Base-by-base conservation (phyloP, 192 early-diverging fungal species). In the Mortierella hygrophila region DNA sequence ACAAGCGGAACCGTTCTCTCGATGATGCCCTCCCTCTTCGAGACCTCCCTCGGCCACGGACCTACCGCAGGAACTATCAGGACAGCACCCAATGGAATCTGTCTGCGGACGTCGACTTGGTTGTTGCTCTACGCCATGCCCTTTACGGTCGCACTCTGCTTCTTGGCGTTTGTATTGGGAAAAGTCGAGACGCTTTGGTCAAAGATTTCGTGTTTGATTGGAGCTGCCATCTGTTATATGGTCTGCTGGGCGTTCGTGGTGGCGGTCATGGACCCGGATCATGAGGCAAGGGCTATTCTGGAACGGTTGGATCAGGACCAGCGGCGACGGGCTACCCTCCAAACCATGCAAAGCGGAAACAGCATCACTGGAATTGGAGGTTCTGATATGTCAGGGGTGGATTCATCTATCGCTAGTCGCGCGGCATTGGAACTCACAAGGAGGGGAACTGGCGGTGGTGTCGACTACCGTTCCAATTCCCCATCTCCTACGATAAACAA, bases 21-120 rank as follows among this genome's bases (percentile, higher is more conserved):
- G 0, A 83, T 83, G 82, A 83, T 83, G 82, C 82, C 82, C 47
- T 83, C 82, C 5, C 82, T 83, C 38, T 83, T 83, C 26, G 82
- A 83, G 47, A 78, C 82, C 3, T 55, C 76, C 7, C 40, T 78
- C 3, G 82, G 82, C 18, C 82, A 76, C 47, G 82, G 82, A 6
- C 77, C 82, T 6, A 63, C 75, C 26, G 75, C 78, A 41, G 68
- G 78, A 9, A 85, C 83, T 6, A 75, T 80, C 46, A 74, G 73
- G 18, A 79, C 83, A 3, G 70, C 79, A 0, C 75, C 74, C 9
- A 68, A 77, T 23, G 84, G 79, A 6, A 80, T 77, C 75, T 80
- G 21, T 63, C 32, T 86, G 29, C 74, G 68, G 63, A 86, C 79
- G 0, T 80, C 84, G 0, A 86, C 84, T 4, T 86, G 84, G 84